Evolutionary conservation across 1,284 basidiomycete species (phyloP).

Genomic region (Cutaneotrichosporon sp.): DNA sequence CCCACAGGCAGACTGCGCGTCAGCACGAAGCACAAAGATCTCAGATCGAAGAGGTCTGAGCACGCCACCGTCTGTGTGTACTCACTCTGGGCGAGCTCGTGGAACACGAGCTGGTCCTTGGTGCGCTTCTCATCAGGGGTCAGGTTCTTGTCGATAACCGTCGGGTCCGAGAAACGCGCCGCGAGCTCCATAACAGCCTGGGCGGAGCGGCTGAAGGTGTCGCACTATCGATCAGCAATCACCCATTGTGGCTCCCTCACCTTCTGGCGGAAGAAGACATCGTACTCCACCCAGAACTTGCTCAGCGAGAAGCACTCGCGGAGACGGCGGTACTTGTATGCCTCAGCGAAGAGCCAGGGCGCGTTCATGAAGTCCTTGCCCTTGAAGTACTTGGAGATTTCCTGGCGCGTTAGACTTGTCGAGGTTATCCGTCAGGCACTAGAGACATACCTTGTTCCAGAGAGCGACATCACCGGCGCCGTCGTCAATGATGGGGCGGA

Average conservation of each 20-base stretch:
- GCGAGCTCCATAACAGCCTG: slow-evolving; percentile 93
- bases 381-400: slow-evolving; percentile 89
- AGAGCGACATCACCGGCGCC: slow-evolving; percentile 90
- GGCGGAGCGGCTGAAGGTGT: slow-evolving; percentile 90
- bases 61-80: not conserved
- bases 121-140: slow-evolving; percentile 62
- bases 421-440: not conserved
- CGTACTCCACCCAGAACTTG: slow-evolving; percentile 85
- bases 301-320: slow-evolving; percentile 94
- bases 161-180: slow-evolving; percentile 84
- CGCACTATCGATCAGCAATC: slow-evolving; percentile 59
- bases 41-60: slow-evolving; percentile 15
- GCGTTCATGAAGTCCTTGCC: slow-evolving; percentile 96
- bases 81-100: slow-evolving; percentile 83
- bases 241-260: not conserved
- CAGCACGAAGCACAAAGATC: slow-evolving; percentile 12
- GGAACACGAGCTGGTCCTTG: slow-evolving; percentile 86
- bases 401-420: slow-evolving; percentile 42
- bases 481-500: slow-evolving; percentile 86
- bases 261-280: slow-evolving; percentile 83
- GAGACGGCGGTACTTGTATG: slow-evolving; percentile 95
- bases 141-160: slow-evolving; percentile 28
- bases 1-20: slow-evolving; percentile 80
- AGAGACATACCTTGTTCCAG: slow-evolving; percentile 78
- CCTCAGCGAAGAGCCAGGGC: slow-evolving; percentile 94